Evolutionary conservation across 805 yeast genomes (phyloP), one percentile per base, ranked within the genome.

Genomic region (Diddensiella transvaalensis): DNA sequence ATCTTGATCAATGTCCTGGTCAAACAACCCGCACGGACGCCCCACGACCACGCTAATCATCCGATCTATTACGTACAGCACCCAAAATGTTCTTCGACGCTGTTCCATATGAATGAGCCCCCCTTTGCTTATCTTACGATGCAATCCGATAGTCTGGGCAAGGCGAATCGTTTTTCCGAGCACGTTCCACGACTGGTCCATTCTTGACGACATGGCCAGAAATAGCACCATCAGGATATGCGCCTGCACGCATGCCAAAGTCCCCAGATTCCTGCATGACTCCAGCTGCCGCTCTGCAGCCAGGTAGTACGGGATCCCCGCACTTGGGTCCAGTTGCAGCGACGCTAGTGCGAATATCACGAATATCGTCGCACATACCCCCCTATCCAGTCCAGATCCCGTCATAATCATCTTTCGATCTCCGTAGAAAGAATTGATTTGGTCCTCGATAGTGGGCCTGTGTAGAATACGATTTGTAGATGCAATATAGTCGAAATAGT

Each of bases 221-320:
- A 15, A 44, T 6, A 44, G 8, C 5, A 22, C 30, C 47, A 44
- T 44, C 22, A 44, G 42, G 11, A 44, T n/a, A 4, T 40, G 41
- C 5, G 35, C 30, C 22, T 44, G 47, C 4, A 44, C 35, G 19
- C 42, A 22, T 22, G 42, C 21, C 3, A 44, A 42, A 10, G 21
- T 44, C 18, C 32, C 35, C 15, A 17, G 17, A 18, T 30, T 32
- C 19, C 15, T n/a, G 3, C 24, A 29, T n/a, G 26, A 22, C 13
- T 42, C 46, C 13, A 44, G 33, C 15, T 44, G 47, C 3, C 47
- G 24, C 35, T 44, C 47, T 10, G 47, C 47, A 4, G 47, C 47
- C 36, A 22, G 40, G 22, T 36, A 44, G 22, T 30, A 44, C 36
- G 30, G 23, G n/a, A 35, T 35, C 5, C 47, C 42, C 5, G 36